Evolutionary conservation across 1,284 basidiomycete genomes (phyloP).

Genomic region (Pascua guehoae): DNA sequence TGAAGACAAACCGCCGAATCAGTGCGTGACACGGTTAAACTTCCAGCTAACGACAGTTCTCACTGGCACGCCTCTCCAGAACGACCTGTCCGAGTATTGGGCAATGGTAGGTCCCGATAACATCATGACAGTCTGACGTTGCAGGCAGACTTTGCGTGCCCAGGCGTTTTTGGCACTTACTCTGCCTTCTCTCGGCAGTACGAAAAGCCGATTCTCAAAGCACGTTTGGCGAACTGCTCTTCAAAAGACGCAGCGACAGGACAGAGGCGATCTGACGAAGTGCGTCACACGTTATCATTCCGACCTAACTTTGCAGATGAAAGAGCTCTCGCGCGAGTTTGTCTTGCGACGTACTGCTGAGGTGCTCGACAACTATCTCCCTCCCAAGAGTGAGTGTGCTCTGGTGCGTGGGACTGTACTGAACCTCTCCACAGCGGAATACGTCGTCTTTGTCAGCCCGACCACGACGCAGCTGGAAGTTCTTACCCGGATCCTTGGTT

Average conservation of each 20-base stretch:
- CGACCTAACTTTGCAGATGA: conserved; percentile 55
- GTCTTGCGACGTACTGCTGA: conserved; percentile 82
- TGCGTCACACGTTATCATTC: conserved; percentile 36
- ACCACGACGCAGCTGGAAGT: conserved; percentile 76
- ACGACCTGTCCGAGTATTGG: conserved; percentile 92
- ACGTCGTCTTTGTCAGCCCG: conserved; percentile 84
- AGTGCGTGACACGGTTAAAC: conserved; percentile 27
- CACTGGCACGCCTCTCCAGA: conserved; percentile 96
- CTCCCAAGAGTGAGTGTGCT: conserved; percentile 73
- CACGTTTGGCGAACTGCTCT: conserved; percentile 72
- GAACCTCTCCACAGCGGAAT: conserved; percentile 66
- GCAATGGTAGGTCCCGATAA: conserved; percentile 71
- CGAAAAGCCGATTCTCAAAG: conserved; percentile 83
- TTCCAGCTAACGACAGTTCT: conserved; percentile 58
- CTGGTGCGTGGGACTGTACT: not conserved
- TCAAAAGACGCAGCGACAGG: conserved; percentile 71
- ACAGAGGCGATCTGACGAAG: conserved; percentile 66
- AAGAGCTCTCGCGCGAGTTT: conserved; percentile 75
- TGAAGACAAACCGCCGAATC: conserved; percentile 69
- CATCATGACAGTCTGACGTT: not conserved
- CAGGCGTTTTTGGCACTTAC: conserved; percentile 71
- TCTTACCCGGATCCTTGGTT: conserved; percentile 59
- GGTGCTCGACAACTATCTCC: conserved; percentile 77
- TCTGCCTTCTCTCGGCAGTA: conserved; percentile 72
- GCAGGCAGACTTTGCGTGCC: conserved; percentile 89